Evolutionary conservation across 2,329 filamentous ascomycete genomes (phyloP).

Genomic region (Aspergillus fijiensis): DNA sequence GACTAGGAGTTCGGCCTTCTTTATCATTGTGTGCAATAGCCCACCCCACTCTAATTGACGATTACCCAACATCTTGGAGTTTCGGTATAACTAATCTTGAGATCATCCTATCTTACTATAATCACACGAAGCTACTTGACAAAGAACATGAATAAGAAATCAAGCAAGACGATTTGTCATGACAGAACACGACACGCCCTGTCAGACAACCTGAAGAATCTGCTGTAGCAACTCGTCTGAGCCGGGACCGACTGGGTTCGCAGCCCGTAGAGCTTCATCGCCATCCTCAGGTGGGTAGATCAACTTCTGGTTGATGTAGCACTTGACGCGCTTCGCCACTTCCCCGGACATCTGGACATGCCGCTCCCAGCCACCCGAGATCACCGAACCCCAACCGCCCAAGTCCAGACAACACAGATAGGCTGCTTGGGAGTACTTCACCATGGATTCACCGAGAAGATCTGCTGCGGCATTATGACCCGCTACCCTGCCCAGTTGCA

Average conservation of each 20-base stretch:
- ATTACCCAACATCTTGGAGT: too few species aligned
- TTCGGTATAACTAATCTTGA: too few species aligned
- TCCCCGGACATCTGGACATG: constrained; percentile 28
- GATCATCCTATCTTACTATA: too few species aligned
- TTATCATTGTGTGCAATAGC: too few species aligned
- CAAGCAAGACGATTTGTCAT: too few species aligned
- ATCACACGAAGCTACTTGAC: too few species aligned
- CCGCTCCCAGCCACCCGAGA: constrained; percentile 33
- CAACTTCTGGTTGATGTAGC: constrained; percentile 33
- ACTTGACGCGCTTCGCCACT: constrained; percentile 36
- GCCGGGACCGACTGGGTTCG: constrained; percentile 23
- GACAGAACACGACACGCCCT: too few species aligned
- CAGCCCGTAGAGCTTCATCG: constrained; percentile 24
- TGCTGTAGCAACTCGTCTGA: constrained; percentile 16
- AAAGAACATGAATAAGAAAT: too few species aligned
- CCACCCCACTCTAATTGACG: too few species aligned
- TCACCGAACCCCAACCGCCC: constrained; percentile 28
- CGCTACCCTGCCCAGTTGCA: constrained; percentile 35
- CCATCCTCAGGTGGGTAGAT: constrained; percentile 36
- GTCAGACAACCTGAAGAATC: constrained; percentile 4
- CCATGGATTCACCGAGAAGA: constrained; percentile 26
- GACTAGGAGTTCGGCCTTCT: too few species aligned
- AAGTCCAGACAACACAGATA: constrained; percentile 42
- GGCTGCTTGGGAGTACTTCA: constrained; percentile 30
- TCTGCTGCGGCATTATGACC: constrained; percentile 39